phyloP scores from a whole-genome alignment of 805 yeast species.

The Nakazawaea sp. region DNA sequence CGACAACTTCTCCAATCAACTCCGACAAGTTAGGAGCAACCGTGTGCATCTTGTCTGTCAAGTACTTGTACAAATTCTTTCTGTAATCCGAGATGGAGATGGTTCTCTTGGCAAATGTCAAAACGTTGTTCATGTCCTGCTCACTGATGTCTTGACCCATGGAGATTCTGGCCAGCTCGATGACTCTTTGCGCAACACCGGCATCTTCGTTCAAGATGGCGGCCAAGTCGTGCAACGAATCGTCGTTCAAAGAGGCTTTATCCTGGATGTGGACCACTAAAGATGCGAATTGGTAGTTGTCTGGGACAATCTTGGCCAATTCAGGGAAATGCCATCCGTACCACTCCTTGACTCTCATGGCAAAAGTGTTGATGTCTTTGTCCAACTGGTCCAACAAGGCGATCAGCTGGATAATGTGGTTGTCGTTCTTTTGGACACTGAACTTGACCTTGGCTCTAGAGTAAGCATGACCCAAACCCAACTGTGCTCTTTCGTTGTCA shows the following conservation, averaged over 20 bases:
- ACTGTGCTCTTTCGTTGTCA: conserved; percentile 95
- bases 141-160: conserved; percentile 99
- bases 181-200: conserved; percentile 82
- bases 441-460: conserved; percentile 99
- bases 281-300: conserved; percentile 81
- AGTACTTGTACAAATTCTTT: conserved; percentile 71
- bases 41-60: conserved; percentile 92
- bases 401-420: conserved; percentile 98
- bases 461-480: conserved; percentile 98
- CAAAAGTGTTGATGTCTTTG: conserved; percentile 94
- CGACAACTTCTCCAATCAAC: conserved; percentile 97
- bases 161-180: conserved; percentile 92
- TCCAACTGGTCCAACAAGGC: conserved; percentile 96
- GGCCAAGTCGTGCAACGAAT: conserved; percentile 83
- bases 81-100: conserved; percentile 90
- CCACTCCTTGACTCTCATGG: conserved; percentile 98
- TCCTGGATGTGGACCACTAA: conserved; percentile 79
- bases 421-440: conserved; percentile 96
- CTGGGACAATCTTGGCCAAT: conserved; percentile 84
- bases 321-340: conserved; percentile 99
- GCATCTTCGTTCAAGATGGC: conserved; percentile 89
- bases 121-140: conserved; percentile 87
- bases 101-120: conserved; percentile 89
- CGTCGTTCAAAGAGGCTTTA: conserved; percentile 76
- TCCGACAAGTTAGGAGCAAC: conserved; percentile 97